Percentiles rank a stretch among this genome's conserved stretches.
These are phyloP conservation scores for Trichoderma sp. DNA, from an alignment of 2,329 filamentous ascomycete genomes.

Conservation along the genomic window DNA sequence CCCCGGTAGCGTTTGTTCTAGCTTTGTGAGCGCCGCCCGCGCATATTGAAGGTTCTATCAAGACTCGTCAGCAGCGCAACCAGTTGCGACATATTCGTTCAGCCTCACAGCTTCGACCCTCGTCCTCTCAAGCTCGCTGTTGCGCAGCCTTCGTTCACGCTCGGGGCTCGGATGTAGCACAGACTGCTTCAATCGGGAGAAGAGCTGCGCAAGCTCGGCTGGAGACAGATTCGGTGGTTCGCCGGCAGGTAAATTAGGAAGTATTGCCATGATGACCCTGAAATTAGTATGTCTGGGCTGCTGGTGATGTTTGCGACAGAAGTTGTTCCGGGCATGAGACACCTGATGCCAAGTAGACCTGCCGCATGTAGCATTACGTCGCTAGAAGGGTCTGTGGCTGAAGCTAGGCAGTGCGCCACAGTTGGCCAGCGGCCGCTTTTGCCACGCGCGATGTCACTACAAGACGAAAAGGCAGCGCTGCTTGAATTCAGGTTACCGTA, in stretches of 20 bases:
- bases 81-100: neutral
- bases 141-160: constrained; percentile 59
- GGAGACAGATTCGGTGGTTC: constrained; percentile 38
- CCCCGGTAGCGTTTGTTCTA: constrained; percentile 68
- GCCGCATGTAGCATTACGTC: constrained; percentile 25
- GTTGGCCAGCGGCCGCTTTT: neutral
- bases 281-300: neutral
- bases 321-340: constrained; percentile 1
- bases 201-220: constrained; percentile 64
- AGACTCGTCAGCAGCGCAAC: neutral
- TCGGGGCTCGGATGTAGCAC: constrained; percentile 66
- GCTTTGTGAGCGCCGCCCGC: constrained; percentile 66
- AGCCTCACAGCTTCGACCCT: constrained; percentile 50
- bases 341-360: neutral
- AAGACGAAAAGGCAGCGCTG: neutral
- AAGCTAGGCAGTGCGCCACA: constrained; percentile 37
- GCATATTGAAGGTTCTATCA: constrained; percentile 72
- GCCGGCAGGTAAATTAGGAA: neutral
- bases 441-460: neutral
- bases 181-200: constrained; percentile 66
- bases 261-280: constrained; percentile 11
- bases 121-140: constrained; percentile 67
- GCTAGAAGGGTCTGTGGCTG: constrained; percentile 33
- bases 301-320: constrained; percentile 14
- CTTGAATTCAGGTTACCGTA: neutral